phyloP scores from a whole-genome alignment of 129 eudicot species.

The Scalesia atractyloides region DNA sequence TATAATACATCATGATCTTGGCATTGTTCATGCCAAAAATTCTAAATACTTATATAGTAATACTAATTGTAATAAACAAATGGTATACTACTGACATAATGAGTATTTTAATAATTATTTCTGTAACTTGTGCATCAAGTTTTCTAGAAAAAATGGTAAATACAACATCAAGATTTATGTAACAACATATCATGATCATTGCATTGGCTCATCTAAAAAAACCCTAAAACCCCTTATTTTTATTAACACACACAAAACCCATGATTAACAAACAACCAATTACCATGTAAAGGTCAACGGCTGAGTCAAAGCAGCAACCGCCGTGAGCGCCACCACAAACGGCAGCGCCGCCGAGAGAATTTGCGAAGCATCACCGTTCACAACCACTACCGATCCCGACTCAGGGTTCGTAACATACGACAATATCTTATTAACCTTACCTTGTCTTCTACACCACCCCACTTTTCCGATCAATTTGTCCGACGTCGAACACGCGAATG shows the following conservation, averaged over 20 bases:
- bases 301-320: conserved; percentile 81
- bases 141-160: not conserved
- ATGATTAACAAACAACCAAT: conserved; percentile 22
- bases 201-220: conserved; percentile 4
- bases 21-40: too few relatives aligned
- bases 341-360: conserved; percentile 86
- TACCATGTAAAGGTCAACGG: conserved; percentile 91
- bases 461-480: conserved; percentile 78
- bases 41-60: too few relatives aligned
- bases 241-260: not conserved
- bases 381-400: conserved; percentile 30
- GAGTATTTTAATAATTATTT: too few relatives aligned
- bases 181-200: not conserved
- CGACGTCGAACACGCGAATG: conserved; percentile 69
- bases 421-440: conserved; percentile 53
- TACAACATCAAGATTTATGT: not conserved
- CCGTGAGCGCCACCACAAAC: conserved; percentile 92
- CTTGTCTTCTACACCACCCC: conserved; percentile 82
- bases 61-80: too few relatives aligned
- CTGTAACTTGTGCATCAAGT: not conserved
- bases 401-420: conserved; percentile 60
- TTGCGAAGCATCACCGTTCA: conserved; percentile 63
- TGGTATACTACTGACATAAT: conserved; percentile 11
- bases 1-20: too few relatives aligned
- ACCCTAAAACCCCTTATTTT: not conserved